These are phyloP conservation scores for Tuber melanosporum DNA, from an alignment of 495 filamentous ascomycete species.

Conservation along the genomic window DNA sequence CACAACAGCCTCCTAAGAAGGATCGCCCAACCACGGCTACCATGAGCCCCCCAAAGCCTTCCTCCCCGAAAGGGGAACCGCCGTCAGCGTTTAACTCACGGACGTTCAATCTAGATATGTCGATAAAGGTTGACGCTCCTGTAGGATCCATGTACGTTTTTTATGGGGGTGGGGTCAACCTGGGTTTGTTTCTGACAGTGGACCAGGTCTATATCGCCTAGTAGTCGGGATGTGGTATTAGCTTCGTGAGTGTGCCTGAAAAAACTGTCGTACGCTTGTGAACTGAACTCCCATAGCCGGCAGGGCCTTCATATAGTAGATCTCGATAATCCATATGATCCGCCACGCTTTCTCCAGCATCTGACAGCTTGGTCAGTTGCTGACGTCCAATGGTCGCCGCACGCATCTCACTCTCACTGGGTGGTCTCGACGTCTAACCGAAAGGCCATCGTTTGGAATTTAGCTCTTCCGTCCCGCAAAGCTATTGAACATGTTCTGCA, in stretches of 20 bases:
- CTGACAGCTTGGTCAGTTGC: constrained; percentile 90
- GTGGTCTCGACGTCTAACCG: constrained; percentile 91
- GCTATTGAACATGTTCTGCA: constrained; percentile 84
- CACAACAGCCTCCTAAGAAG: not conserved
- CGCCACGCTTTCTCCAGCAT: constrained; percentile 77
- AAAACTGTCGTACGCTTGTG: constrained; percentile 8
- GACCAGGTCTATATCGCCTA: constrained; percentile 68
- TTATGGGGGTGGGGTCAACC: constrained; percentile 33
- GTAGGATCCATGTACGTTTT: constrained; percentile 57
- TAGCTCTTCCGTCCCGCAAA: constrained; percentile 67
- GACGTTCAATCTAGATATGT: constrained; percentile 78
- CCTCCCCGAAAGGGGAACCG: constrained; percentile 42
- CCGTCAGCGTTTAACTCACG: constrained; percentile 73
- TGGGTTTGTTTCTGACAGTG: constrained; percentile 47
- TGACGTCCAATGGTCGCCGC: constrained; percentile 98
- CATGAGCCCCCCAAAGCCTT: constrained; percentile 28
- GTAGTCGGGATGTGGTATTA: constrained; percentile 83
- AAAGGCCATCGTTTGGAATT: constrained; percentile 91
- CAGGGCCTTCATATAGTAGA: constrained; percentile 89
- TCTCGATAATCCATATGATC: constrained; percentile 82
- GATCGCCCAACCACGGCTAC: constrained; percentile 39
- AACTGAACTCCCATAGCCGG: constrained; percentile 47
- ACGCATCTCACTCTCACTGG: constrained; percentile 83
- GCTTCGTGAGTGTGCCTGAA: constrained; percentile 58
- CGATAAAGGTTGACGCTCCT: constrained; percentile 73